phyloP scores from a whole-genome alignment of 768 basidiomycete genomes.

The Tulasnella sp. region DNA sequence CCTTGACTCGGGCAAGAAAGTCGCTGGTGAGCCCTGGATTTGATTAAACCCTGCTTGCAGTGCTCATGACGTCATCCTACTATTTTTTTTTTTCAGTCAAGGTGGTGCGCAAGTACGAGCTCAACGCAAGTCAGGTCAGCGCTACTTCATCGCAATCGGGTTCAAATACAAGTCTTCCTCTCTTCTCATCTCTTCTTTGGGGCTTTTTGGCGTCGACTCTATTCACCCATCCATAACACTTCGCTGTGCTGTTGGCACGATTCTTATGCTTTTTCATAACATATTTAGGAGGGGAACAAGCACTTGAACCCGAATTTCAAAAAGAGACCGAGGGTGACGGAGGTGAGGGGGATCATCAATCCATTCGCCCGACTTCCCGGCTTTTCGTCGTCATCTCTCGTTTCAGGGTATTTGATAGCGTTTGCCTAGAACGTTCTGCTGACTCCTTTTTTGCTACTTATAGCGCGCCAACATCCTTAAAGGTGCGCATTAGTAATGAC shows the following conservation, averaged over 20 bases:
- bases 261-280: too few relatives aligned
- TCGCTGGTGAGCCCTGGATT: constrained; percentile 54
- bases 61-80: background rate
- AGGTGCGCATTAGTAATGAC: constrained; percentile 38
- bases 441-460: constrained; percentile 17
- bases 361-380: constrained; percentile 19
- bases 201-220: constrained; percentile 19
- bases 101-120: constrained; percentile 86
- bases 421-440: constrained; percentile 23
- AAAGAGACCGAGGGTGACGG: constrained; percentile 94
- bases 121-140: constrained; percentile 85
- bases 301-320: constrained; percentile 91
- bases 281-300: constrained; percentile 80
- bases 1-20: constrained; percentile 57
- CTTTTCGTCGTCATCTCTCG: background rate
- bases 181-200: constrained; percentile 10
- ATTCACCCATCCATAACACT: constrained; percentile 13
- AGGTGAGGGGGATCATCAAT: constrained; percentile 48
- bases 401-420: constrained; percentile 14
- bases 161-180: background rate
- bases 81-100: constrained; percentile 47
- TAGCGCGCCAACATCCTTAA: constrained; percentile 98
- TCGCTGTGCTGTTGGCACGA: constrained; percentile 1
- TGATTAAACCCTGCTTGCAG: background rate
- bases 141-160: constrained; percentile 3